Evolutionary conservation across 495 filamentous ascomycete species (phyloP).

Genomic region (Niebla homalea): DNA sequence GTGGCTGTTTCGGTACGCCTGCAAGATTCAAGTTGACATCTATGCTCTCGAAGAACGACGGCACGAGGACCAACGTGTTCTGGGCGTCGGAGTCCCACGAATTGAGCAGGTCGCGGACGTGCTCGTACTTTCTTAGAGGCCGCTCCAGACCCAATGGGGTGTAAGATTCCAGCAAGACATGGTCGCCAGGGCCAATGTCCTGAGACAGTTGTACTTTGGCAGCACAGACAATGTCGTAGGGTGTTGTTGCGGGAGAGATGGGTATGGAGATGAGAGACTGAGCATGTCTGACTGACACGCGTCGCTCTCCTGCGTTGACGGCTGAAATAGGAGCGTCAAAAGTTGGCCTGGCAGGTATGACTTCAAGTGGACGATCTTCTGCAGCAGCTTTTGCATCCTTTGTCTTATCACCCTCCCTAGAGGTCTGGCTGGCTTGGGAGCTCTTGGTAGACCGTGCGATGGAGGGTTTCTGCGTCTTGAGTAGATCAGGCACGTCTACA

Average conservation of each 20-base stretch:
- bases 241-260: constrained; percentile 61
- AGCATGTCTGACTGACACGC: constrained; percentile 54
- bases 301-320: constrained; percentile 65
- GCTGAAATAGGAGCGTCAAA: constrained; percentile 75
- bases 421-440: neutral
- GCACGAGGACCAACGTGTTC: constrained; percentile 52
- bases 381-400: no score
- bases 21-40: constrained; percentile 37
- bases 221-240: constrained; percentile 52
- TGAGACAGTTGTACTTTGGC: constrained; percentile 41
- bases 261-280: constrained; percentile 47
- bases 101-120: constrained; percentile 76
- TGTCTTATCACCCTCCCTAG: no score
- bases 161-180: constrained; percentile 66
- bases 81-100: constrained; percentile 74
- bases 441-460: neutral
- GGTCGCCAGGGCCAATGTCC: constrained; percentile 43
- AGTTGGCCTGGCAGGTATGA: neutral
- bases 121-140: constrained; percentile 74
- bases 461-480: neutral
- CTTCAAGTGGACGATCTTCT: constrained; percentile 30
- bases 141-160: constrained; percentile 65
- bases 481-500: no score
- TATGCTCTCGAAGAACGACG: constrained; percentile 30
- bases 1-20: constrained; percentile 42